Evolutionary conservation across 208 protist genomes (phyloP), one percentile per base, ranked within the genome.

Genomic region (Wallacemonas sp.): DNA sequence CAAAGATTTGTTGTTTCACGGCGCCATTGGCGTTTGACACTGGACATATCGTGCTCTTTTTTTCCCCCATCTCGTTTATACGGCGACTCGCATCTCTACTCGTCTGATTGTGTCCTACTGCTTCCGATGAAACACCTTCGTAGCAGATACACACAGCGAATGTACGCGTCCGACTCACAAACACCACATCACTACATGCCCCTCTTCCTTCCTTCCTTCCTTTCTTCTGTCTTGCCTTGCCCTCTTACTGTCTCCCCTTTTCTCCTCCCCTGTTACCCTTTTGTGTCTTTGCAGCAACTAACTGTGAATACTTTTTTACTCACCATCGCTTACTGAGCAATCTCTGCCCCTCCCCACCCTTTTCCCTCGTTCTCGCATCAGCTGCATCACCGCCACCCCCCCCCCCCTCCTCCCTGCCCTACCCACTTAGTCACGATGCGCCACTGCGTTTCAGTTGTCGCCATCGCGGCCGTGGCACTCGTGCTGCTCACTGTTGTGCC

Each of bases 401-500:
- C n/a, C 6, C 36, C 6, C 14, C 36, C 36, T 6, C 36, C 6
- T 14, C 36, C 36, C 6, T 17, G 36, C 3, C 43, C 6, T 30
- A 12, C 47, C 24, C 17, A 9, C 47, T 49, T 49, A 11, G n/a
- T 16, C 48, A n/a, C 14, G 32, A 58, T 58, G 52, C 26, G 52
- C n/a, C 9, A 3, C 52, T 19, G n/a, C 38, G 12, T 58, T 26
- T 41, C 52, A 17, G 26, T 21, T 3, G 6, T 34, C 4, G 52
- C 36, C 14, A 17, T 17, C 14, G 19, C 21, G 17, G 30, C 41
- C 6, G 34, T 56, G 39, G 30, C 44, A 63, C 38, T 75, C 27
- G 29, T 56, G 41, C 1, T 78, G 9, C 16, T 67, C 9, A 63
- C 65, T 0, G 27, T 71, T 24, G 36, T 75, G 23, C 72, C 69